Evolutionary conservation across 164 flowering plant species (phyloP), one percentile per base, ranked within the genome.

Genomic region (Dillenia suffruticosa): DNA sequence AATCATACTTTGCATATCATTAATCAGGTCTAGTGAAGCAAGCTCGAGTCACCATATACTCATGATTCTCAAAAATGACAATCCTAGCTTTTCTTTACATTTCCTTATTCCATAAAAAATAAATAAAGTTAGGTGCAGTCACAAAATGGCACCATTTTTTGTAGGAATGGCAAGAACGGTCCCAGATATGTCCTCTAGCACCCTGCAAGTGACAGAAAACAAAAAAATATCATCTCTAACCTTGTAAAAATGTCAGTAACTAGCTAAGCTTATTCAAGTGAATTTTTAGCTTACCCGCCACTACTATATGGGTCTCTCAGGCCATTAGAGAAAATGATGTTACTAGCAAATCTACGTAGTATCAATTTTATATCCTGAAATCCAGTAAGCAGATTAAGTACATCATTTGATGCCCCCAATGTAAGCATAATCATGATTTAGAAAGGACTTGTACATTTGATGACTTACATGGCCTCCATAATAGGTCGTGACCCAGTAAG

Each of bases 281-380:
- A 52, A n/a, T 5, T 52, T 49, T 26, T 48, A n/a, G 14, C 1
- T 43, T 79, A 82, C 83, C 85, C 85, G 19, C 69, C 85, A 17
- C 63, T 56, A 32, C 85, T 79, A 9, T 65, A 79, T 43, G 85
- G 85, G 62, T 82, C 85, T 63, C 26, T 59, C 12, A 81, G 59
- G 9, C 85, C 85, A 65, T 81, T 78, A 26, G 82, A 81, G 68
- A 79, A 79, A 14, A 81, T 79, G 46, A 79, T 82, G 65, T 79
- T 82, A 71, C 81, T 79, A 1, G 57, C 83, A 61, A 77, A 82
- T 2, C 60, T 71, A 7, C 63, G 22, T 1, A 82, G 81, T 32
- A 75, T 50, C 47, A 62, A 9, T 12, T 70, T 72, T 49, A 81
- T 68, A 59, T 72, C 72, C 82, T 81, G 77, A 61, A 60, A n/a